Base-by-base conservation (phyloP, 805 yeast species). In the Saturnispora bothae region DNA sequence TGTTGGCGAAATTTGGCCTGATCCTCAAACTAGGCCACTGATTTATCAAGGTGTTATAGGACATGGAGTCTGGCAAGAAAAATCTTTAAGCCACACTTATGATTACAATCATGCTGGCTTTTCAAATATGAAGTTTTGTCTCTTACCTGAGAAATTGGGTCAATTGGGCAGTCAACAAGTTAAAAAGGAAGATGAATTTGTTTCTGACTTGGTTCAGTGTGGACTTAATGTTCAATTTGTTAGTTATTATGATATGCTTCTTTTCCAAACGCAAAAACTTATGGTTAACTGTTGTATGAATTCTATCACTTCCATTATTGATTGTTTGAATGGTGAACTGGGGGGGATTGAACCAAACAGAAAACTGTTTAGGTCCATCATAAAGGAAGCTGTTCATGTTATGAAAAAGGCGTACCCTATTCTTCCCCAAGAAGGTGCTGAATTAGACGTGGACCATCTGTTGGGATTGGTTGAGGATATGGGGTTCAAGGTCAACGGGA, bases 251-350 rank as follows among this genome's bases (percentile, higher is more conserved):
- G 66, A 66, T 18, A 55, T 77, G 26, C 48, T 73, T 21, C 70
- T 76, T 2, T 53, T 53, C 15, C 95, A 84, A 57, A 62, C 78
- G 47, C 79, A 77, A 48, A 92, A 89, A 56, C 69, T 89, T 41
- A 65, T 81, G 32, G 77, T 82, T 16, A 92, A 92, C 52, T 70
- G 83, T 1, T 83, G 92, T 51, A 77, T 89, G 46, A 89, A 92
- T 51, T 82, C 96, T 0, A 61, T 81, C 21, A 82, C 96, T 0
- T 80, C 95, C 0, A 61, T 85, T 17, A 59, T 83, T 19, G 81
- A 83, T 54, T 81, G 92, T 52, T 53, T 67, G 28, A 92, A 92
- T 51, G 94, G 94, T 25, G 83, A 80, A 36, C 60, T 89, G 15
- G 57, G 67, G n/a, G 50, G 59, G 14, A 60, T 70, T 25, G 52